phyloP scores from a whole-genome alignment of 116 monocot genomes.

The Cymodocea nodosa region DNA sequence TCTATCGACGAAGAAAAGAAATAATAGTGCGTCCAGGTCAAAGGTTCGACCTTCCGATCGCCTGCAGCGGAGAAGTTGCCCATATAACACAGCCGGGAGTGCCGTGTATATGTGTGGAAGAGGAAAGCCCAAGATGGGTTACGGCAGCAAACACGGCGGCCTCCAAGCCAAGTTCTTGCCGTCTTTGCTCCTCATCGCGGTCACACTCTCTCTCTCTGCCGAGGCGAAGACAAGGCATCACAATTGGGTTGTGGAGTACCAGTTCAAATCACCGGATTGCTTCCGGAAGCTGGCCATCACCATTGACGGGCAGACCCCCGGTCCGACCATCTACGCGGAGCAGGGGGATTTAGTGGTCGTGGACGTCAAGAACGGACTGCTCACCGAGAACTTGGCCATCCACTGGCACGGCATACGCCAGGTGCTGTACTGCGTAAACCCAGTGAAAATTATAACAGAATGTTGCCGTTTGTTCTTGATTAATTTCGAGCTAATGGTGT shows the following conservation, averaged over 20 bases:
- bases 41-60: too few species aligned
- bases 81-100: too few species aligned
- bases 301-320: constrained; percentile 44
- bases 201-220: background rate
- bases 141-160: background rate
- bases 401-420: constrained; percentile 80
- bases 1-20: too few species aligned
- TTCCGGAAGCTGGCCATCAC: constrained; percentile 27
- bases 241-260: constrained; percentile 31
- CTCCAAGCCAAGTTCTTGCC: background rate
- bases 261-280: constrained; percentile 55
- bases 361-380: constrained; percentile 28
- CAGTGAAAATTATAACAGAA: too few species aligned
- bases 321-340: constrained; percentile 50
- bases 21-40: too few species aligned
- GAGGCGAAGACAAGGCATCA: constrained; percentile 12
- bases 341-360: constrained; percentile 52
- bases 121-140: too few species aligned
- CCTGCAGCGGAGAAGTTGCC: too few species aligned
- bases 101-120: too few species aligned
- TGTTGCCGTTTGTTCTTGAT: background rate
- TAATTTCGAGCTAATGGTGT: background rate
- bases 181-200: background rate
- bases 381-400: constrained; percentile 44
- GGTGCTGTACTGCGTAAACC: constrained; percentile 4